These are phyloP conservation scores for Fusarium gaditjirri DNA, from an alignment of 2,329 filamentous ascomycete species.

Conservation along the genomic window DNA sequence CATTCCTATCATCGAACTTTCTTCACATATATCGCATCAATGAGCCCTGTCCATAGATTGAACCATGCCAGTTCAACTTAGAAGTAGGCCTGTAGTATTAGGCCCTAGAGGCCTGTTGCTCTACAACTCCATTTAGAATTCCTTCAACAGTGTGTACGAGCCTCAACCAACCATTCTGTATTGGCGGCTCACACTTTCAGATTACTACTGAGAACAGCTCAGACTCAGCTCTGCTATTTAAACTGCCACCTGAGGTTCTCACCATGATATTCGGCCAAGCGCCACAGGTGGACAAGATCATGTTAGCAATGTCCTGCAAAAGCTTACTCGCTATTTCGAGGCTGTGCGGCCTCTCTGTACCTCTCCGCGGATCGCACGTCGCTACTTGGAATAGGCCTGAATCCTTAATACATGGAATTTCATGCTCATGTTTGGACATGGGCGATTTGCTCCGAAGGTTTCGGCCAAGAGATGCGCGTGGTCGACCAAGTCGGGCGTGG, in stretches of 20 bases:
- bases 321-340: slow-evolving; percentile 32
- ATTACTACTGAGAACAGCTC: background rate
- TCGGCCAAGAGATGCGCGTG: slow-evolving; percentile 24
- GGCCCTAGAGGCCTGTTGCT: background rate
- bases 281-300: slow-evolving; percentile 19
- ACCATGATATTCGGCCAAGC: slow-evolving; percentile 35
- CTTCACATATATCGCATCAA: too few relatives aligned
- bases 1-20: background rate
- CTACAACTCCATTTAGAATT: slow-evolving; percentile 14
- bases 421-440: slow-evolving; percentile 27
- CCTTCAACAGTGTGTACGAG: slow-evolving; percentile 18
- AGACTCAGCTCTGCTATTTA: slow-evolving; percentile 21
- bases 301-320: slow-evolving; percentile 39
- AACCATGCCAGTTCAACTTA: slow-evolving; percentile 22
- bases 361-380: slow-evolving; percentile 21
- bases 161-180: background rate
- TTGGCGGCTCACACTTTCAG: slow-evolving; percentile 13
- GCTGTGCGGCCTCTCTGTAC: slow-evolving; percentile 27
- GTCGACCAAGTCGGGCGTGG: slow-evolving; percentile 22
- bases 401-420: too few relatives aligned
- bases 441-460: slow-evolving; percentile 28
- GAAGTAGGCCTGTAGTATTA: background rate
- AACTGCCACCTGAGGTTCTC: slow-evolving; percentile 45
- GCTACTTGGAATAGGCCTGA: slow-evolving; percentile 4
- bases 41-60: background rate